phyloP scores from a whole-genome alignment of 345 rosid genomes.

The Populus deltoides region DNA sequence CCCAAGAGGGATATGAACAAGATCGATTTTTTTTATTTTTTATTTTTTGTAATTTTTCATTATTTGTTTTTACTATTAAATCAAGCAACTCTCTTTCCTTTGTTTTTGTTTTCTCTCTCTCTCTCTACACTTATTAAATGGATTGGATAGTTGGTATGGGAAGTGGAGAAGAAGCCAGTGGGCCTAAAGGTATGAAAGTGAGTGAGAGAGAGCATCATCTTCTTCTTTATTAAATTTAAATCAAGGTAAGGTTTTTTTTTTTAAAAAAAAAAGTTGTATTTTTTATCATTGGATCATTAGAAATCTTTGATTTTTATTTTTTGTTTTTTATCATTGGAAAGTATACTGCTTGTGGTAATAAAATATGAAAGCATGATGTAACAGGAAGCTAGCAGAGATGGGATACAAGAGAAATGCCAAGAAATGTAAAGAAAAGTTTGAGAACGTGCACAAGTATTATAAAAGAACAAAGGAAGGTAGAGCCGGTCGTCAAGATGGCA shows the following conservation, averaged over 20 bases:
- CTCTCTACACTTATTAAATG: not conserved
- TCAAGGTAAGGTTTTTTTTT: not conserved
- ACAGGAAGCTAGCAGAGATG: conserved; percentile 76
- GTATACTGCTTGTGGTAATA: not conserved
- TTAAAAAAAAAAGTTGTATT: not conserved
- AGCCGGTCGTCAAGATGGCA: conserved; percentile 81
- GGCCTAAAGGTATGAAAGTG: conserved; percentile 4
- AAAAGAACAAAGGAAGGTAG: conserved; percentile 87
- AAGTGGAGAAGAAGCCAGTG: conserved; percentile 1
- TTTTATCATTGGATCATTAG: not conserved
- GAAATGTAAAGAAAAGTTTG: conserved; percentile 92
- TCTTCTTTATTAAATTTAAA: not conserved
- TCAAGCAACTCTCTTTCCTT: not conserved
- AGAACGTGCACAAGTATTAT: conserved; percentile 91
- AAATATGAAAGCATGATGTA: not conserved
- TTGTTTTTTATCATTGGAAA: not conserved
- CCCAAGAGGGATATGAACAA: conserved; percentile 36
- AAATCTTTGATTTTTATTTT: not conserved
- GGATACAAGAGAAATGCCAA: conserved; percentile 80
- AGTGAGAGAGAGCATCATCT: conserved; percentile 7
- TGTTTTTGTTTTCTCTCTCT: not conserved
- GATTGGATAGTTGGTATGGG: not conserved
- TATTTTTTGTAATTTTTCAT: not conserved
- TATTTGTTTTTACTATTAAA: not conserved
- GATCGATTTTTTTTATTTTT: not conserved